phyloP scores from a whole-genome alignment of 305 asterid genomes.

The Fraxinus nigra region DNA sequence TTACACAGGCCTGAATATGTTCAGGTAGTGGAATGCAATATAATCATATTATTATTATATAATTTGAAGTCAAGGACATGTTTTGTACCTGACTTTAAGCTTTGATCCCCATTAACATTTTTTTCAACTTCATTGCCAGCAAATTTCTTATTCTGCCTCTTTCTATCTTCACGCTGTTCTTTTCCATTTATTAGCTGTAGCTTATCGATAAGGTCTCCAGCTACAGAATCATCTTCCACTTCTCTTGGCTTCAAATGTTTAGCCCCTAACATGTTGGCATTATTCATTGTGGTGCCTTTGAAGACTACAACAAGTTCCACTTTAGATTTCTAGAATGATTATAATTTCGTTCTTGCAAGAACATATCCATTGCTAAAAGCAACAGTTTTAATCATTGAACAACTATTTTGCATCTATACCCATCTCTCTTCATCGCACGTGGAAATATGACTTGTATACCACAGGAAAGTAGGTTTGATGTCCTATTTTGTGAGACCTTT shows the following conservation, averaged over 20 bases:
- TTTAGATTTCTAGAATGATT: constrained; percentile 18
- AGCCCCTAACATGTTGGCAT: neutral
- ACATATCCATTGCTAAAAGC: neutral
- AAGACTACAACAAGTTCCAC: neutral
- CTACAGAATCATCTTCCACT: constrained; percentile 9
- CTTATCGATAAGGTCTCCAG: constrained; percentile 14
- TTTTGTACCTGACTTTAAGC: constrained; percentile 22
- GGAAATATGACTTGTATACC: neutral
- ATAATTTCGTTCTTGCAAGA: neutral
- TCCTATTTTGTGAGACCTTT: neutral
- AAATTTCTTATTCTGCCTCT: constrained; percentile 11
- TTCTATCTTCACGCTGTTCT: constrained; percentile 20
- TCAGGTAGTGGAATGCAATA: neutral
- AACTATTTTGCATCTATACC: neutral
- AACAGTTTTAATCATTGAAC: neutral
- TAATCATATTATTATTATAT: neutral
- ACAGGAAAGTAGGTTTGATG: neutral
- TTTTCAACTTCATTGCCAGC: constrained; percentile 25
- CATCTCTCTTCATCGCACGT: neutral
- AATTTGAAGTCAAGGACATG: neutral
- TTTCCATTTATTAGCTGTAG: constrained; percentile 13
- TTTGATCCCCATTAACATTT: constrained; percentile 21
- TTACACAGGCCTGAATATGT: neutral
- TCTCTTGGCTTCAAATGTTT: constrained; percentile 19
- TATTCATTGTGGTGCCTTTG: neutral